A percentile compares a stretch with the other conserved stretches of the same genome.
These are phyloP conservation scores for Pyrus betulifolia DNA, from an alignment of 306 rosid species.

Conservation along the genomic window DNA sequence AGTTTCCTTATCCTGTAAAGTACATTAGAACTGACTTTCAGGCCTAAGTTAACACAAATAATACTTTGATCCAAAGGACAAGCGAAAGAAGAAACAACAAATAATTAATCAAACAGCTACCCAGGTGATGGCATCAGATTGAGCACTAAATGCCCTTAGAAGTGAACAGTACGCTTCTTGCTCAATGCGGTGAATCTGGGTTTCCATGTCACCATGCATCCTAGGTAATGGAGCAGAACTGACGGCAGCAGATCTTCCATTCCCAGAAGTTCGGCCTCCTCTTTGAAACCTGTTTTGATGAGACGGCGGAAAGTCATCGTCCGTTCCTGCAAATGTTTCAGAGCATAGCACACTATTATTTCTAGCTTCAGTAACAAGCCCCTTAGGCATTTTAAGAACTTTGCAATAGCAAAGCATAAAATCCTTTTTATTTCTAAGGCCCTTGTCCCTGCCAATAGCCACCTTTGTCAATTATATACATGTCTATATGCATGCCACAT, in stretches of 20 bases:
- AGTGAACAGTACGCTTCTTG: slow-evolving; percentile 50
- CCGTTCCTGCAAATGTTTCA: slow-evolving; percentile 38
- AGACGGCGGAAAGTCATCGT: slow-evolving; percentile 43
- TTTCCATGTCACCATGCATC: slow-evolving; percentile 41
- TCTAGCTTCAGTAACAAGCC: neutral
- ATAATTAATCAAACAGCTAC: slow-evolving; percentile 21
- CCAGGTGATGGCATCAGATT: slow-evolving; percentile 56
- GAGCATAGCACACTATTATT: neutral
- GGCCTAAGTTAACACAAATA: neutral
- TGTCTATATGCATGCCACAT: neutral
- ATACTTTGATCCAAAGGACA: neutral
- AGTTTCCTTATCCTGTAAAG: slow-evolving; percentile 42
- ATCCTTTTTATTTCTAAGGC: neutral
- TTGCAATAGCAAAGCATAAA: neutral
- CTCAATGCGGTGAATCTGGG: slow-evolving; percentile 44
- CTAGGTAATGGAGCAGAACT: slow-evolving; percentile 35
- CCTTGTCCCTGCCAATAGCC: neutral
- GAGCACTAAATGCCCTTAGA: slow-evolving; percentile 50
- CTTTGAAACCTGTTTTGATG: slow-evolving; percentile 43
- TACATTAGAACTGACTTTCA: neutral
- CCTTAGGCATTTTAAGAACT: neutral
- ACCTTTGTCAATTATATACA: neutral
- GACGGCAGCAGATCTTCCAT: slow-evolving; percentile 30
- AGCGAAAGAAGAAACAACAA: neutral
- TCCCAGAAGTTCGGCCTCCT: slow-evolving; percentile 35